Evolutionary conservation across 192 early-diverging fungal species (phyloP), one percentile per base, ranked within the genome.

Genomic region (Coemansia aciculifera): DNA sequence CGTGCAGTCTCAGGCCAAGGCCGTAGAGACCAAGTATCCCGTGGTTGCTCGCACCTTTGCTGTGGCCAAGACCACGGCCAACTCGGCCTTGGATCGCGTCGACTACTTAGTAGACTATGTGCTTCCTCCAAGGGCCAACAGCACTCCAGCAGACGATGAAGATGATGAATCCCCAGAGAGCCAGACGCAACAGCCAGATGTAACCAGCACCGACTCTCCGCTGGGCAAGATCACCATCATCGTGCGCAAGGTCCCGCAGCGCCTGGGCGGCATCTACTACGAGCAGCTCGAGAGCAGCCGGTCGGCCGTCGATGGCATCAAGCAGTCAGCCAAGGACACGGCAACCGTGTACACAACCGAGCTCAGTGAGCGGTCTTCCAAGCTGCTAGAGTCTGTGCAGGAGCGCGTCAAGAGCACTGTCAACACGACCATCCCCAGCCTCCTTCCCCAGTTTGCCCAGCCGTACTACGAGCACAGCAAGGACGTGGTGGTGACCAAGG

Each of bases 51-150:
- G 75, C 75, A 85, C 84, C 17, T 81, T 90, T 71, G 77, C 84
- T 36, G 79, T 77, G 71, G 86, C 89, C 43, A 72, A 72, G 63
- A 62, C 62, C 36, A 78, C 80, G 29, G 79, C 89, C 39, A 81
- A 80, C 59, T 87, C 87, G 39, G 88, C 86, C 29, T 83, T 85
- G 36, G 83, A 85, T 34, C 84, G 85, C 48, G 87, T 89, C 10
- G 75, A 76, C 63, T 75, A 79, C 23, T 39, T 91, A 46, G 87
- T 90, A 21, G 81, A 89, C 72, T 85, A 86, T 51, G 86, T 89
- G 5, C 51, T 83, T 38, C 79, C 43, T 19, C n/a, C 46, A 2
- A 34, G 44, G 13, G 27, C 62, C 9, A 59, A 31, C 13, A 19
- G 48, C 37, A 52, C 42, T 24, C 57, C 51, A 0, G 36, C 34